Percentiles rank a stretch among this genome's conserved stretches.
Evolutionary conservation across 257 asterid genomes (phyloP).

Genomic region (Salvia splendens): DNA sequence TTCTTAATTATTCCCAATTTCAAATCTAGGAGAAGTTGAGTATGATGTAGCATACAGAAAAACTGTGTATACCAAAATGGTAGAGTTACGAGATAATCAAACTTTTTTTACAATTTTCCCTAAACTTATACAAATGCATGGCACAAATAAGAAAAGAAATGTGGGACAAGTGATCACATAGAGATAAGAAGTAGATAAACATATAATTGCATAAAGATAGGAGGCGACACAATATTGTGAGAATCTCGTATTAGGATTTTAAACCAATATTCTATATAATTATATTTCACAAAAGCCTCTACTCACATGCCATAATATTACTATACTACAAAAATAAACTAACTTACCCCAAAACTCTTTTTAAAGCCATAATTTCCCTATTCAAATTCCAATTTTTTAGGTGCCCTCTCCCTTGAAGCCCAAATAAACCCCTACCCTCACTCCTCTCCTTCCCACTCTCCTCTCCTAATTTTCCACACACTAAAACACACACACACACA

Average conservation of each 20-base stretch:
- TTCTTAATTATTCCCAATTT: too few relatives aligned
- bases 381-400: slow-evolving; percentile 70
- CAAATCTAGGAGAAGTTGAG: too few relatives aligned
- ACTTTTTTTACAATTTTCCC: too few relatives aligned
- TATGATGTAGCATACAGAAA: too few relatives aligned
- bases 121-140: too few relatives aligned
- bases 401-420: slow-evolving; percentile 53
- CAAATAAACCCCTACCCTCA: slow-evolving; percentile 71
- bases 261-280: not conserved
- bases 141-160: too few relatives aligned
- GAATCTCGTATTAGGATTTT: not conserved
- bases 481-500: slow-evolving; percentile 32
- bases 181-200: not conserved
- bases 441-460: slow-evolving; percentile 45
- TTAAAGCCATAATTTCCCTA: slow-evolving; percentile 68
- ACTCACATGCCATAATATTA: slow-evolving; percentile 2
- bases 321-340: slow-evolving; percentile 7
- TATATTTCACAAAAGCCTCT: not conserved
- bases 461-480: slow-evolving; percentile 30
- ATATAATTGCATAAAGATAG: not conserved
- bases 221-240: not conserved
- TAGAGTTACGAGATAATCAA: too few relatives aligned
- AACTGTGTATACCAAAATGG: too few relatives aligned
- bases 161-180: too few relatives aligned
- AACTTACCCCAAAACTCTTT: slow-evolving; percentile 32